Evolutionary conservation across 768 basidiomycete species (phyloP), one percentile per base, ranked within the genome.

Genomic region (Botryobasidium botryosum): DNA sequence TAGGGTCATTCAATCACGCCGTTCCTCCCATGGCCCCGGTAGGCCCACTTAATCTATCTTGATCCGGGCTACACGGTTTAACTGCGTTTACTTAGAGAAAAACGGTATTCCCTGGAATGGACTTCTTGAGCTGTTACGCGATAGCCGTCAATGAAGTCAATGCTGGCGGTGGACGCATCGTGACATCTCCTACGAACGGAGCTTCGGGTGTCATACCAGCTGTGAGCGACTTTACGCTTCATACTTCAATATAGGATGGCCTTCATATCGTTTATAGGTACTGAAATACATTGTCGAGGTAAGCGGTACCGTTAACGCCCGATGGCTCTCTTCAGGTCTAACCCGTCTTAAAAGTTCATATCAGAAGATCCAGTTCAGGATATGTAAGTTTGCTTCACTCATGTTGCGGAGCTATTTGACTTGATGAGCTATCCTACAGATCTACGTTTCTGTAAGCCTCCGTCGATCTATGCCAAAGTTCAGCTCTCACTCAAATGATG

Each of bases 141-240:
- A 91, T 90, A 44, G 85, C 86, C 15, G 87, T 90, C 10, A 92
- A 92, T 55, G 91, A 94, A 59, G 88, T 92, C 10, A 94, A 92
- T 55, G 90, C 90, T 3, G 71, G 75, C 25, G 90, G 91, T 0
- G 91, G 91, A 0, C 70, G 91, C 26, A 92, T 97, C 43, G 91
- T 97, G 37, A 96, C 91, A 2, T 83, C 84, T 4, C 91, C 85
- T 2, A 91, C 90, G 5, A 90, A 90, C 56, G 91, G 91, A 35
- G 87, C 90, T 24, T 46, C 60, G 2, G 92, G 91, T 5, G 82
- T 96, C 35, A 92, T 96, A 43, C 92, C 91, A 0, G 55, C 60
- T 1, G 64, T 64, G 2, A 44, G 21, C 12, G 21, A 15, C 5
- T n/a, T n/a, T n/a, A n/a, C n/a, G n/a, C n/a, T n/a, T n/a, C n/a